Base-by-base conservation (phyloP, 108 stramenopile genomes). In the Pseudonitzschia pungens region DNA sequence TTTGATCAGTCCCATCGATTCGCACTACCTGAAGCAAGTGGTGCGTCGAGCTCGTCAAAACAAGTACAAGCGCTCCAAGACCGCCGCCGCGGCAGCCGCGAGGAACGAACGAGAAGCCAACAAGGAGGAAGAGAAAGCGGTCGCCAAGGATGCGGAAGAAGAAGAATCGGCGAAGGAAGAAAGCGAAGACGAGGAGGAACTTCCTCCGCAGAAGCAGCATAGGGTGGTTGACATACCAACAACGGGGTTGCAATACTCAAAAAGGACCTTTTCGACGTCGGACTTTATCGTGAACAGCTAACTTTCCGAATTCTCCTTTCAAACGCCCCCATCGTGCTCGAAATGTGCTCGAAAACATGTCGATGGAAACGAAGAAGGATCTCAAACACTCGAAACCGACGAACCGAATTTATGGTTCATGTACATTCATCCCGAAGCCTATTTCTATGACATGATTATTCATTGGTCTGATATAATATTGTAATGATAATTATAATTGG, bases 31-130 rank as follows among this genome's bases (percentile, higher is more conserved):
- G 41, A 85, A 91, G n/a, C 76, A 81, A 63, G 40, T 91, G 18
- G 84, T 92, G 15, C 81, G 91, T 27, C 84, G 86, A 22, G 81
- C 81, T 21, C 83, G 89, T 31, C 91, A 84, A 42, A 89, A 89
- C 69, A 87, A 75, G 62, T 53, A 74, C 59, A 92, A 89, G 60
- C 71, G 78, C 22, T 74, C 82, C 29, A 79, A 78, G 65, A 81
- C 70, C 5, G 76, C 72, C 18, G 76, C 44, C 4, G 59, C 44
- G 8, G 63, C 72, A 0, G 63, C 70, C 51, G 33, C 53, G 6
- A 40, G n/a, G 4, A 28, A 20, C 26, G 5, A 57, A 57, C 42
- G 29, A 50, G 26, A 21, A 9, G 6, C 70, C 51, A 22, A 3
- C 11, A 42, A 74, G 29, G 52, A 68, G 33, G 71, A 50, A 29